These are phyloP conservation scores for Lactarius sanguifluus DNA, from an alignment of 768 basidiomycete species.

Conservation along the genomic window DNA sequence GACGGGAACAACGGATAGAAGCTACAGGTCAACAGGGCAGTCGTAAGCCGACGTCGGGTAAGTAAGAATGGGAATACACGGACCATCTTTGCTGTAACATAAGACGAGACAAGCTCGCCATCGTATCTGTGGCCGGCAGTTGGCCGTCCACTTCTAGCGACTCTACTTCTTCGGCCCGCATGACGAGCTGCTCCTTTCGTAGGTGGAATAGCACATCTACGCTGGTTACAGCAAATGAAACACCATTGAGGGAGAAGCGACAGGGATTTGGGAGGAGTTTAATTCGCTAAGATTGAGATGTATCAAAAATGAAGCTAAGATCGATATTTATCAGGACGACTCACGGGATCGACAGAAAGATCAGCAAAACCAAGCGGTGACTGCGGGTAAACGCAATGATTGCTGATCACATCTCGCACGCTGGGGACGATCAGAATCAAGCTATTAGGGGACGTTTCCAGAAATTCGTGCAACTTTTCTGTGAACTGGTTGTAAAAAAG, in stretches of 20 bases:
- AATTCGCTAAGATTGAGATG: slow-evolving; percentile 55
- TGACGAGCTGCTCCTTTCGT: slow-evolving; percentile 76
- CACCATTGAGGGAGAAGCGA: slow-evolving; percentile 79
- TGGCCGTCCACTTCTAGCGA: slow-evolving; percentile 41
- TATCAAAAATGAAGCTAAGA: neutral
- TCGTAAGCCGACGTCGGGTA: neutral
- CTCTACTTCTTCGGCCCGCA: slow-evolving; percentile 62
- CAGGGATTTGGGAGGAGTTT: slow-evolving; percentile 84
- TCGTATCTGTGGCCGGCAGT: slow-evolving; percentile 60
- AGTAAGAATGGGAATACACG: slow-evolving; percentile 17
- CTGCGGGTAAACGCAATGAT: slow-evolving; percentile 87
- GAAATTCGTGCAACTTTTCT: slow-evolving; percentile 52
- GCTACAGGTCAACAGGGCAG: slow-evolving; percentile 42
- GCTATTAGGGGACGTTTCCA: slow-evolving; percentile 64
- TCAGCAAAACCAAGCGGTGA: slow-evolving; percentile 47
- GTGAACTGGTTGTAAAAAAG: slow-evolving; percentile 71
- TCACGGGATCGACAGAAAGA: slow-evolving; percentile 52
- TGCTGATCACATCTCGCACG: slow-evolving; percentile 74
- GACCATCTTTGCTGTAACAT: slow-evolving; percentile 87
- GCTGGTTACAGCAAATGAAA: slow-evolving; percentile 77
- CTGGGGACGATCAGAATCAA: slow-evolving; percentile 80
- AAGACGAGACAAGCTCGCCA: slow-evolving; percentile 77
- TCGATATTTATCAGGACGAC: slow-evolving; percentile 29
- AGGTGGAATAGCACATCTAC: slow-evolving; percentile 90
- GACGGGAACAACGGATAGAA: slow-evolving; percentile 96